Base-by-base conservation (phyloP, 1,284 basidiomycete genomes). In the Moniliella sp. region DNA sequence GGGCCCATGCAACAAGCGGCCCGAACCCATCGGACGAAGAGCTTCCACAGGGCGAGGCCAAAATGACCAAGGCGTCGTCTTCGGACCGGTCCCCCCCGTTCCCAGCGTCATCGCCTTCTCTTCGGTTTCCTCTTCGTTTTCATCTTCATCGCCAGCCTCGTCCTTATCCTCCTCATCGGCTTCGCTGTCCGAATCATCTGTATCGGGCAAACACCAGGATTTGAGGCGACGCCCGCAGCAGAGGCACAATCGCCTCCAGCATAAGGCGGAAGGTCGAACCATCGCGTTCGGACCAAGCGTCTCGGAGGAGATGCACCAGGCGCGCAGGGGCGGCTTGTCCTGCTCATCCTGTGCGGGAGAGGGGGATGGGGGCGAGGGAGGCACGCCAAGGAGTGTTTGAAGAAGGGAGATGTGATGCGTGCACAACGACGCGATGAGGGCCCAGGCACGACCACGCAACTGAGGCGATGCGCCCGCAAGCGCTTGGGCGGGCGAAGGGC, bases 1-100 rank as follows among this genome's bases (percentile, higher is more conserved):
- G 79, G 74, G 11, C 73, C 73, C 0, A 75, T 75, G 8, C 69
- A 69, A 54, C 80, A 84, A 5, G 73, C 78, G 1, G 71, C 61
- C 41, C 73, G 66, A 11, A 86, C 66, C 62, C 81, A 83, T 16
- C 66, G 67, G 15, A 78, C 57, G 56, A 84, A 79, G 21, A 36
- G 39, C 10, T 40, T 18, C 16, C 53, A 44, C 0, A 43, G 15
- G 12, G 23, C 18, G 25, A n/a, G n/a, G n/a, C n/a, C n/a, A n/a
- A n/a, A n/a, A n/a, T n/a, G n/a, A n/a, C n/a, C n/a, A n/a, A n/a
- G n/a, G n/a, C n/a, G n/a, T n/a, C n/a, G n/a, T n/a, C n/a, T n/a
- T n/a, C 27, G 4, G 17, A 26, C 3, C 11, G 23, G 8, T 28
- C 17, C 4, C 17, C 34, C 7, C 27, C 21, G 9, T 30, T 34